These are phyloP conservation scores for Starmerella stellata DNA, from an alignment of 805 yeast species.

Conservation along the genomic window DNA sequence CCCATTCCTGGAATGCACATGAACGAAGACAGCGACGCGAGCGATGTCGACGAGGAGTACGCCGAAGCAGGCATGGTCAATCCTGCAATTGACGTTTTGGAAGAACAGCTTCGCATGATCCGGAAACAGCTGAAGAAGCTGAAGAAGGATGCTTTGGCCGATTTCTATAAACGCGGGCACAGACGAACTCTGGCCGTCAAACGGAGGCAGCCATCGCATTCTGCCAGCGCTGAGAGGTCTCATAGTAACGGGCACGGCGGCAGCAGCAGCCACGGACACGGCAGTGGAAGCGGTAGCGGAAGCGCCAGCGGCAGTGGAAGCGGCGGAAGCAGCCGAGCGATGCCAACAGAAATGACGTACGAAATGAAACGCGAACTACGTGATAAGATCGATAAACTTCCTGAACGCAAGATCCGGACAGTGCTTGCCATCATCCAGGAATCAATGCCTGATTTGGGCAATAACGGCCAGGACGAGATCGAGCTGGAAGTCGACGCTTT, in stretches of 20 bases:
- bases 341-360: constrained; percentile 42
- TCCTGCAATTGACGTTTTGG: constrained; percentile 79
- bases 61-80: constrained; percentile 46
- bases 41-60: constrained; percentile 27
- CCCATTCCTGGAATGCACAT: constrained; percentile 48
- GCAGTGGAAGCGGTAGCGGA: constrained; percentile 3
- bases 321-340: not conserved
- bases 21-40: constrained; percentile 27
- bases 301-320: not conserved
- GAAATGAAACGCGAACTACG: constrained; percentile 92
- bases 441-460: constrained; percentile 42
- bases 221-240: too few species aligned
- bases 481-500: constrained; percentile 90
- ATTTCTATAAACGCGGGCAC: constrained; percentile 11
- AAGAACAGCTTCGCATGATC: constrained; percentile 73
- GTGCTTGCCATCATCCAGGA: constrained; percentile 75
- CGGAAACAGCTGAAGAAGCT: constrained; percentile 64
- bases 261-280: constrained; percentile 1
- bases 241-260: constrained; percentile 4
- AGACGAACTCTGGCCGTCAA: constrained; percentile 3
- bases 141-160: constrained; percentile 29
- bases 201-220: not conserved
- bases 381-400: constrained; percentile 55
- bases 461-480: constrained; percentile 65
- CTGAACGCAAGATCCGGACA: constrained; percentile 65